Conservation (phyloP, 1,284 basidiomycete genomes). For the Tilletia setariae region DNA sequence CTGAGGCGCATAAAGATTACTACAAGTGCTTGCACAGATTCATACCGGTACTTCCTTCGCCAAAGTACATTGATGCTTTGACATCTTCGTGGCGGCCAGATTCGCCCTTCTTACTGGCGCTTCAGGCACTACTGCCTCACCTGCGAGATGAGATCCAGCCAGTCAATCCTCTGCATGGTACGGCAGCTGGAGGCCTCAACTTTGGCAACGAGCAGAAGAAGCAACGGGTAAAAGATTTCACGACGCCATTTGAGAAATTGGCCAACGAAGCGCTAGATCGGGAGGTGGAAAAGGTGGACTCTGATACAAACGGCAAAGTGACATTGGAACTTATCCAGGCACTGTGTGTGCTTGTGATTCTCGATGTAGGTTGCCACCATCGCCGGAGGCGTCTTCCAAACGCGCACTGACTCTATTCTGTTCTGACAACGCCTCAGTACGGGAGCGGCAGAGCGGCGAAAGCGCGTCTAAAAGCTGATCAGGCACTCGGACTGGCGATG, state of each 20-base stretch:
- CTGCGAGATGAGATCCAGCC: constrained; percentile 36
- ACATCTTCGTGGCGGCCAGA: constrained; percentile 28
- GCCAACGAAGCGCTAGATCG: constrained; percentile 39
- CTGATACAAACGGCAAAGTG: constrained; percentile 27
- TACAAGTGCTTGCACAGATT: constrained; percentile 47
- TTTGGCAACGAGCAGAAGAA: constrained; percentile 39
- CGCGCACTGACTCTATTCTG: too few species aligned
- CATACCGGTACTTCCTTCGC: constrained; percentile 39
- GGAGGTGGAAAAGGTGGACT: constrained; percentile 35
- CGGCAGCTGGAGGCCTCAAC: constrained; percentile 32
- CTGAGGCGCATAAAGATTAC: constrained; percentile 25
- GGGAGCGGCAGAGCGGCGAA: constrained; percentile 46
- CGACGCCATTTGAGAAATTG: constrained; percentile 33
- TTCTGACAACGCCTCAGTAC: constrained; percentile 23
- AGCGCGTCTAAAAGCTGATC: constrained; percentile 45
- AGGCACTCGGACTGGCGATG: constrained; percentile 48
- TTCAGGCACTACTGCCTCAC: constrained; percentile 41
- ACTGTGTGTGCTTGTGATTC: constrained; percentile 39
- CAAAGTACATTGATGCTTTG: constrained; percentile 33
- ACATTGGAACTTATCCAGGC: constrained; percentile 44
- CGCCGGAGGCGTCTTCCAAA: background rate
- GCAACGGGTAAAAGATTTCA: constrained; percentile 29
- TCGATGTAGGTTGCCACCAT: constrained; percentile 23
- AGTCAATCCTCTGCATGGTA: constrained; percentile 14
- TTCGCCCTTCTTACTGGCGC: constrained; percentile 40